Evolutionary conservation across 73 alveolate species (phyloP).

Genomic region (Paramecium caudatum): DNA sequence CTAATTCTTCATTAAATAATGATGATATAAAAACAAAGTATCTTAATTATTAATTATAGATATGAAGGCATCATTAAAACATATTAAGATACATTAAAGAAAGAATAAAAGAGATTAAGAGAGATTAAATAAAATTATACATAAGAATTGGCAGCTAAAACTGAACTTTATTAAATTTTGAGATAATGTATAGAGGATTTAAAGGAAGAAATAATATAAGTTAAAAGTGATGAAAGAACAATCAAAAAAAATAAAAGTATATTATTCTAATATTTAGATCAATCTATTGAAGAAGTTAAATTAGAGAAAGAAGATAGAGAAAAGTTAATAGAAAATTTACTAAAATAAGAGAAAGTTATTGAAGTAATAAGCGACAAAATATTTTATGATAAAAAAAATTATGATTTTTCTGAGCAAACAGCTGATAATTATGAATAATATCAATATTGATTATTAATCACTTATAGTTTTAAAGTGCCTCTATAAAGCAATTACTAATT

Average conservation of each 20-base stretch:
- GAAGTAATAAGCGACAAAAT: conserved; percentile 65
- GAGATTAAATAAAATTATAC: conserved; percentile 77
- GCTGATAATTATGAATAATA: conserved; percentile 17
- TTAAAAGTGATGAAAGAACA: conserved; percentile 67
- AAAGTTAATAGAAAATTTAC: conserved; percentile 47
- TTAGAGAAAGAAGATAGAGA: conserved; percentile 74
- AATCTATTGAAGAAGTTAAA: conserved; percentile 54
- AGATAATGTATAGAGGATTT: conserved; percentile 88
- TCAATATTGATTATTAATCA: neutral
- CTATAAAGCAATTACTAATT: neutral
- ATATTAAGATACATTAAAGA: conserved; percentile 20
- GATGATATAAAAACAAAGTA: neutral
- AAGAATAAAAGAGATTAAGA: conserved; percentile 80
- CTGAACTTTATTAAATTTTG: conserved; percentile 79
- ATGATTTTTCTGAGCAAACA: conserved; percentile 9
- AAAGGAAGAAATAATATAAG: conserved; percentile 80
- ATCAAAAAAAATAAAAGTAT: conserved; percentile 8
- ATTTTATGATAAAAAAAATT: conserved; percentile 66
- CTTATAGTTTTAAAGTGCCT: neutral
- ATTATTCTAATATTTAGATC: neutral
- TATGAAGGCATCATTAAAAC: conserved; percentile 61
- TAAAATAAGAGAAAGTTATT: conserved; percentile 68
- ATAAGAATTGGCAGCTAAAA: conserved; percentile 84
- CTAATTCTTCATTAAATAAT: neutral
- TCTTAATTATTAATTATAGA: neutral